These are phyloP conservation scores for Clavispora phyllophila DNA, from an alignment of 805 yeast genomes.

Conservation along the genomic window DNA sequence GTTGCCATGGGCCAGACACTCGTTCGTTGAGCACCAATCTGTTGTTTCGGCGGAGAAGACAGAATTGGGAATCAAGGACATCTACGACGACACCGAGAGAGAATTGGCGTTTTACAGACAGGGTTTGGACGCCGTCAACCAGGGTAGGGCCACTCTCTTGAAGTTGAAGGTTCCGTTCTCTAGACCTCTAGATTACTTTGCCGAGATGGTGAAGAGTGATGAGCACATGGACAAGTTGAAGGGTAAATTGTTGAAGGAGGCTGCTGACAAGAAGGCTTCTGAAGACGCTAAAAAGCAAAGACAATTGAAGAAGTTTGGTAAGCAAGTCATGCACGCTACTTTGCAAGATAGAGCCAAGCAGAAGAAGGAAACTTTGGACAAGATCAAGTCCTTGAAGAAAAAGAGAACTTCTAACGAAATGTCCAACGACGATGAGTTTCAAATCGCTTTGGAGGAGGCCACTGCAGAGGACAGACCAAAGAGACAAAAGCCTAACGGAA, in stretches of 20 bases:
- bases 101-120: conserved; percentile 95
- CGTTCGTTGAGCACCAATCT: conserved; percentile 82
- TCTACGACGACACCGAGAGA: conserved; percentile 92
- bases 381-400: conserved; percentile 84
- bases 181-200: conserved; percentile 93
- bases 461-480: conserved; percentile 52
- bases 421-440: conserved; percentile 65
- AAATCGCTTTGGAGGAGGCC: conserved; percentile 89
- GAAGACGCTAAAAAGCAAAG: conserved; percentile 94
- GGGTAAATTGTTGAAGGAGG: conserved; percentile 72
- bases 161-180: conserved; percentile 80
- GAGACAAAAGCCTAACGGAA: conserved; percentile 55
- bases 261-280: conserved; percentile 78
- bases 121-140: conserved; percentile 76
- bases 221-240: conserved; percentile 96
- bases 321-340: conserved; percentile 92
- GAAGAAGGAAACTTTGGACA: conserved; percentile 84
- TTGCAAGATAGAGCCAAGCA: conserved; percentile 90
- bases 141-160: conserved; percentile 61
- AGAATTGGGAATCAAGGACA: conserved; percentile 70
- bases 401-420: conserved; percentile 79
- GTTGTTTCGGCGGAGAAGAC: conserved; percentile 56
- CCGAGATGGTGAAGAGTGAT: conserved; percentile 97
- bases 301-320: conserved; percentile 92
- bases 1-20: conserved; percentile 58